Evolutionary conservation across 1,284 basidiomycete species (phyloP).

Genomic region (Apiotrichum mycotoxinovorans): DNA sequence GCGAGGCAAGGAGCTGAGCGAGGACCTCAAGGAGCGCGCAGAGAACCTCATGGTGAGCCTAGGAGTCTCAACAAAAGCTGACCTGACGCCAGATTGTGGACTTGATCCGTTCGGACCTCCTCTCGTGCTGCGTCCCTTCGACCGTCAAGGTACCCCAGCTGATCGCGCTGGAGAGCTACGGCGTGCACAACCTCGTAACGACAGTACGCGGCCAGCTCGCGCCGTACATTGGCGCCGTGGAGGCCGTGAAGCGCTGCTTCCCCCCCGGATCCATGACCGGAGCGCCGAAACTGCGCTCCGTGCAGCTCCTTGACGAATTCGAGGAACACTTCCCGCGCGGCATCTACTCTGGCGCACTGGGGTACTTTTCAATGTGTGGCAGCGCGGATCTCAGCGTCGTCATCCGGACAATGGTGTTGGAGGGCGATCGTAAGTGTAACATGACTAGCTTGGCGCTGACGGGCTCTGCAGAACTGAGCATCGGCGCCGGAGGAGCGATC

Average conservation of each 20-base stretch:
- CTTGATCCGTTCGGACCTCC: constrained; percentile 87
- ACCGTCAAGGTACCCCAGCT: constrained; percentile 80
- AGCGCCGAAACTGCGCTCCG: constrained; percentile 89
- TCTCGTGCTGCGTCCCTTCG: constrained; percentile 63
- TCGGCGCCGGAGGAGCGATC: constrained; percentile 94
- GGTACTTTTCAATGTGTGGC: constrained; percentile 87
- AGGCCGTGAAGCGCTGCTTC: constrained; percentile 71
- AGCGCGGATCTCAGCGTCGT: constrained; percentile 91
- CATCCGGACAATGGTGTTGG: constrained; percentile 85
- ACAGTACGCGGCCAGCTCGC: constrained; percentile 71
- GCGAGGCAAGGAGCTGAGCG: constrained; percentile 56
- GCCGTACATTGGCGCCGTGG: constrained; percentile 57
- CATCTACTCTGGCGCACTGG: constrained; percentile 91
- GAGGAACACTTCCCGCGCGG: constrained; percentile 66
- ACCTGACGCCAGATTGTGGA: constrained; percentile 68
- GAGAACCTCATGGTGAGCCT: constrained; percentile 84
- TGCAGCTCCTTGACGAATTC: constrained; percentile 80
- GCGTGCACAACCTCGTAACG: constrained; percentile 94
- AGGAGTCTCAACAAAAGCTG: too few relatives aligned
- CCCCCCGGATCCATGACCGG: constrained; percentile 99
- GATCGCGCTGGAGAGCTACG: constrained; percentile 87
- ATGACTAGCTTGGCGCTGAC: not conserved
- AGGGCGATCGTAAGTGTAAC: constrained; percentile 54
- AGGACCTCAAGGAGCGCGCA: constrained; percentile 85
- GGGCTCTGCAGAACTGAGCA: constrained; percentile 12